Evolutionary conservation across 257 asterid species (phyloP), one percentile per base, ranked within the genome.

Genomic region (Apocynum venetum): DNA sequence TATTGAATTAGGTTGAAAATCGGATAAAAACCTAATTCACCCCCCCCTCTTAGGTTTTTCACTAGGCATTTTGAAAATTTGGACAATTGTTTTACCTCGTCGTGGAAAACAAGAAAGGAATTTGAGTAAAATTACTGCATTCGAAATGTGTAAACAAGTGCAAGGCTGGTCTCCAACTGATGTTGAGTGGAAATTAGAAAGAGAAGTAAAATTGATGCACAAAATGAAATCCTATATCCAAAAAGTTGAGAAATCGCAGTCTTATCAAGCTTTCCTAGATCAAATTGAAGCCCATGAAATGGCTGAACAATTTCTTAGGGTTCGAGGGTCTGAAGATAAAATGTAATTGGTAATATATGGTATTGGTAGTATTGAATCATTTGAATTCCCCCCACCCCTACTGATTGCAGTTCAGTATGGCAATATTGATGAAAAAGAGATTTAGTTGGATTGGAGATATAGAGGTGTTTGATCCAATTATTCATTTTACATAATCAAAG

Each of bases 311-410:
- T 83, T 93, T 69, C 41, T 64, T 46, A 84, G 82, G 77, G 87
- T 83, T 76, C 76, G 86, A 84, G 94, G 90, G 47, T 55, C 91
- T 0, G 96, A 90, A 77, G 70, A 84, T 40, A 85, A 85, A 80
- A 82, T 92, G 91, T 80, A 55, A 81, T 87, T 95, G 93, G 99
- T 95, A 2, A 84, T 95, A 9, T 93, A 91, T 68, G 99, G 99
- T 17, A 90, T 95, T 68, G 99, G 99, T n/a, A 95, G 97, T 86
- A 90, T 95, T 14, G 96, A 90, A 66, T 88, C 93, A 31, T 89
- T 63, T 61, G 97, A 91, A 36, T 80, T 89, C 71, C 96, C n/a
- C 31, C 73, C 31, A 25, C 31, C 31, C 31, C 31, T 25, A 0
- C 31, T 25, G 96, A 57, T 73, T 88, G 84, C 99, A 93, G 79